Base-by-base conservation (phyloP, 1,284 basidiomycete genomes). In the Peniophora sp. region DNA sequence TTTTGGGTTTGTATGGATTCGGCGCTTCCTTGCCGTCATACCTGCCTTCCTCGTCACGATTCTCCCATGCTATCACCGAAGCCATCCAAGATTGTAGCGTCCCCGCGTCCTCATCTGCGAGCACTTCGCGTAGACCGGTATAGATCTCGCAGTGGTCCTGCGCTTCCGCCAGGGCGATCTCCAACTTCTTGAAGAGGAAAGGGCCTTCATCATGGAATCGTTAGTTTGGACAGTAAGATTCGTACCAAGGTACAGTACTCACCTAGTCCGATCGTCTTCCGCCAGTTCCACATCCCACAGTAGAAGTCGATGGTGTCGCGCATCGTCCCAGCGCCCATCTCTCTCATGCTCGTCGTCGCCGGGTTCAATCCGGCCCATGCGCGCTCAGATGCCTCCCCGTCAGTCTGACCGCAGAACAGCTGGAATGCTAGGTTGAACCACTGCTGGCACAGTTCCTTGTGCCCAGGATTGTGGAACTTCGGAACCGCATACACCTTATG, bases 321-420 rank as follows among this genome's bases (percentile, higher is more conserved):
- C 12, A 55, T 41, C 3, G 27, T 12, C 6, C 47, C 47, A 11
- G 54, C 49, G 2, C 47, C 51, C 56, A 59, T 59, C 43, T 59
- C 56, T 27, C 34, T 23, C 18, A 52, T 58, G 22, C 46, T 51
- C 10, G 20, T 35, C 3, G 57, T 47, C 1, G 53, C 43, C 0
- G 47, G 50, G 39, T 62, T 60, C 3, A 56, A 46, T 10, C 48
- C 27, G 1, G 59, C 35, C 60, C 60, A 62, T 1, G 49, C 51
- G 3, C 52, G 35, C 48, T 62, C 60, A n/a, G 58, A 50, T 12
- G 50, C 57, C 47, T 62, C 60, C 2, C 60, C 60, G 41, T 52
- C 53, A 2, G 53, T 59, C 22, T 56, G 48, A 2, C 45, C 61
- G 11, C 43, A 44, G 6, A 48, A 45, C 9, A 24, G 20, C n/a